Base-by-base conservation (phyloP, 83 land plant genomes). In the Picea mariana region DNA sequence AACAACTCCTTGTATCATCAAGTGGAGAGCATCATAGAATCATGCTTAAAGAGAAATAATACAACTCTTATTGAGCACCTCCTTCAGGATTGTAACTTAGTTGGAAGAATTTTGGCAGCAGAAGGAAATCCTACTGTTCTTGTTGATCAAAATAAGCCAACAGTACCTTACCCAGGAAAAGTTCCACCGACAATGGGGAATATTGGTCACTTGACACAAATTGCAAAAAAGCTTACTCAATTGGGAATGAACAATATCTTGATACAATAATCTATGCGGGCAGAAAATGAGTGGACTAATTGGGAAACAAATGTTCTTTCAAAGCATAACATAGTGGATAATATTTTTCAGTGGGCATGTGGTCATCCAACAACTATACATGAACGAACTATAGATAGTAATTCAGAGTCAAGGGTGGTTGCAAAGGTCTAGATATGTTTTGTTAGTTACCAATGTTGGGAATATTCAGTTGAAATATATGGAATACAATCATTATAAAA, bases 1-100 rank as follows among this genome's bases (percentile, higher is more conserved):
- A 95, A 96, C 83, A 98, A 96, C 78, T 90, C 94, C 81, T 78
- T 96, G 85, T 97, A 96, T 83, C 97, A 94, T 79, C 95, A 96
- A 71, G 96, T 98, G 79, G 99, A 98, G 82, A 89, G 84, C 24
- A 90, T 96, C 18, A 81, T 98, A 49, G 79, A 82, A 20, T 96
- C 96, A 52, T 96, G 96, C 81, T 82, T 98, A 76, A 97, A 93
- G 80, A 91, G 97, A 82, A 90, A 87, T 68, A 88, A 84, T 62
- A 34, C 76, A 64, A 52, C 81, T 7, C 84, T 98, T 72, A 47
- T 88, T 60, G 93, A 96, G 24, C 99, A 96, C 88, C 80, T 98
- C 23, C 90, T 97, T 66, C 82, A 81, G 62, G 97, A 93, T 42
- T 98, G 99, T 80, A 78, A 91, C 78, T 85, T 98, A 82, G 84